Evolutionary conservation across 805 yeast species (phyloP).

Genomic region (Saccharomycopsis selenospora): DNA sequence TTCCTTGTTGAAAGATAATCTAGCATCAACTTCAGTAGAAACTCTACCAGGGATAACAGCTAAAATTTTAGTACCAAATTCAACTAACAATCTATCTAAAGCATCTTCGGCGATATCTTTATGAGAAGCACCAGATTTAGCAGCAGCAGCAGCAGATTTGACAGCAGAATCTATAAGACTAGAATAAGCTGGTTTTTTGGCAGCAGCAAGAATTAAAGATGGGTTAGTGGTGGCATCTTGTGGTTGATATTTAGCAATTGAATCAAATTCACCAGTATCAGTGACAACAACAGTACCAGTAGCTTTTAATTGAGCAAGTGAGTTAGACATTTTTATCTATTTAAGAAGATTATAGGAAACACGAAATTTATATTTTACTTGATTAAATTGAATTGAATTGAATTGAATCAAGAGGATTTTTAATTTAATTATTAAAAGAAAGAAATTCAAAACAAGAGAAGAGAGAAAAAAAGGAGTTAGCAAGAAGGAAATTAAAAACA

Average conservation of each 20-base stretch:
- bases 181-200: constrained; percentile 85
- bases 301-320: constrained; percentile 89
- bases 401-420: too few species aligned
- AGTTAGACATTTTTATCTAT: too few species aligned
- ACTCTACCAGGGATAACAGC: constrained; percentile 98
- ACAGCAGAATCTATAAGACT: constrained; percentile 87
- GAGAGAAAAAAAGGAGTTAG: too few species aligned
- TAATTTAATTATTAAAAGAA: too few species aligned
- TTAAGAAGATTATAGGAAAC: too few species aligned
- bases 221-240: constrained; percentile 99
- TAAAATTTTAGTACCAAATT: constrained; percentile 90
- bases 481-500: too few species aligned
- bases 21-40: constrained; percentile 98
- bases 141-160: constrained; percentile 62
- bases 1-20: constrained; percentile 91
- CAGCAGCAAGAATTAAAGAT: constrained; percentile 90
- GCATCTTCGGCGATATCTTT: constrained; percentile 74
- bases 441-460: too few species aligned
- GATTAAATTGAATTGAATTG: too few species aligned
- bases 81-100: constrained; percentile 86
- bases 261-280: constrained; percentile 98
- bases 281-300: constrained; percentile 96
- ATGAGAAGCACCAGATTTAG: constrained; percentile 32
- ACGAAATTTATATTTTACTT: too few species aligned
- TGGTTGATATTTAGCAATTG: constrained; percentile 95